Evolutionary conservation across 371 early-diverging fungal species (phyloP), one percentile per base, ranked within the genome.

Genomic region (Blakeslea trispora): DNA sequence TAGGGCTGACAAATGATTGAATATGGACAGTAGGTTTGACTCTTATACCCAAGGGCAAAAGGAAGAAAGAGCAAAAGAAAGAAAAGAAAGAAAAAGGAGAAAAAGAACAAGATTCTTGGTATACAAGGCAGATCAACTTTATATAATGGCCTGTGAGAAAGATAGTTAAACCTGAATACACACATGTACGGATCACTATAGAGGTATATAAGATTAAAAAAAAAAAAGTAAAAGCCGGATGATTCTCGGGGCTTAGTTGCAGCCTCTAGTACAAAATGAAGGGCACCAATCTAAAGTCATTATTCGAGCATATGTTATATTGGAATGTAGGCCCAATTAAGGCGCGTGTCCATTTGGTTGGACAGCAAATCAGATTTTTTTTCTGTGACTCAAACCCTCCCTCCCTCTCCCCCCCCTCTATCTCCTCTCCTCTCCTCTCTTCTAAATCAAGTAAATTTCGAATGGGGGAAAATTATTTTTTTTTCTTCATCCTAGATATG

Each of bases 341-440:
- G 24, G 23, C 56, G 56, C 56, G 56, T 56, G 56, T 49, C 32
- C 43, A 46, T 56, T 22, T 56, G 56, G 56, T 56, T 56, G 56
- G 56, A 42, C 34, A 17, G 22, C 18, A 40, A 19, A 37, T 14
- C 1, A 37, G 3, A n/a, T 46, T 46, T 35, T 11, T 54, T 44
- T 37, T 54, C 45, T 55, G 22, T 53, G 49, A 49, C 49, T 49
- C 37, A n/a, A 32, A 9, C 18, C 17, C 14, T 18, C n/a, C n/a
- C n/a, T n/a, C n/a, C n/a, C n/a, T n/a, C n/a, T n/a, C n/a, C n/a
- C n/a, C n/a, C n/a, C n/a, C n/a, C n/a, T n/a, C n/a, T n/a, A n/a
- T n/a, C n/a, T n/a, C n/a, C n/a, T n/a, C n/a, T n/a, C n/a, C n/a
- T n/a, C n/a, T n/a, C 17, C 5, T 9, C 1, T 14, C 21, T 39